Conservation (phyloP, 116 monocot species). For the Posidonia oceanica region DNA sequence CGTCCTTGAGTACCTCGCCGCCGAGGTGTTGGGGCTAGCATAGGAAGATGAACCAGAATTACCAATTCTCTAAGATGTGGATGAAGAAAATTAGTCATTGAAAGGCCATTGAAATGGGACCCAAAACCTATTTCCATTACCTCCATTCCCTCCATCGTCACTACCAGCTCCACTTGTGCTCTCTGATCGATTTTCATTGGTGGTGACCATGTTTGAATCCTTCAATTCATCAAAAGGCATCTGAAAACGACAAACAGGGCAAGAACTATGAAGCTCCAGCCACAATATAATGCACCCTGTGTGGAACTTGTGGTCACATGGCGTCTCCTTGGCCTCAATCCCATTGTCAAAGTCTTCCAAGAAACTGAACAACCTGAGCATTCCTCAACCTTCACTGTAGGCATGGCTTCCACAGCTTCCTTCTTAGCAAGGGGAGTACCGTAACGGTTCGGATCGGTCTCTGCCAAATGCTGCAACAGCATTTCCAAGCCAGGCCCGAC, state of each 20-base stretch:
- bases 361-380: conserved; percentile 35
- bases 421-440: conserved; percentile 53
- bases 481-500: conserved; percentile 35
- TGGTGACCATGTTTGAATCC: neutral
- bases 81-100: conserved; percentile 36
- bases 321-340: conserved; percentile 44
- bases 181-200: neutral
- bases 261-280: conserved; percentile 55
- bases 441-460: conserved; percentile 33
- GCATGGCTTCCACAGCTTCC: conserved; percentile 39
- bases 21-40: too few relatives aligned
- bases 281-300: conserved; percentile 55
- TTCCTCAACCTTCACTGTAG: conserved; percentile 33
- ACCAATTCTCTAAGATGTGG: conserved; percentile 19
- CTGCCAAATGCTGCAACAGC: conserved; percentile 45
- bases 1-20: too few relatives aligned
- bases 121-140: neutral
- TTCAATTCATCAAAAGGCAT: conserved; percentile 25
- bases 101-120: conserved; percentile 41
- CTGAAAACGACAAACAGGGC: conserved; percentile 66
- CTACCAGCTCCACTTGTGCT: neutral
- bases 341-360: conserved; percentile 30
- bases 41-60: conserved; percentile 8
- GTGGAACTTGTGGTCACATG: conserved; percentile 57
- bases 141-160: neutral